Evolutionary conservation across 2,329 filamentous ascomycete species (phyloP), one percentile per base, ranked within the genome.

Genomic region (Mycogone perniciosa): DNA sequence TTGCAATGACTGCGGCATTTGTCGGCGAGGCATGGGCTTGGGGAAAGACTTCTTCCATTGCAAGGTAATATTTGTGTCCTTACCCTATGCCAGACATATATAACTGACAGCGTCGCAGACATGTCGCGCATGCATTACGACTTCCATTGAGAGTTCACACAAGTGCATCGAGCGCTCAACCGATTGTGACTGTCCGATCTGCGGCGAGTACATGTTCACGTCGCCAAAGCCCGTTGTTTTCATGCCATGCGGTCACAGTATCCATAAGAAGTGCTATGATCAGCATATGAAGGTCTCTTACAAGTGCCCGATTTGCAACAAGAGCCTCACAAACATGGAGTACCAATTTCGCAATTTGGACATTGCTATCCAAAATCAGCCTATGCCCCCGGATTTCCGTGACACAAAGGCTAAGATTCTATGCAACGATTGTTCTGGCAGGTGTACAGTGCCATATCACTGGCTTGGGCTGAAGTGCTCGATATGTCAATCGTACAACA

Each of bases 31-130:
- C 1, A 82, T 89, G 66, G 93, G 93, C 1, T 74, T 99, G 31
- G 92, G 93, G 4, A 97, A 96, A 65, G 93, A 99, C 65, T 99
- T 95, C 66, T 91, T 95, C 63, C 93, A 99, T 69, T 99, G 93
- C 86, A 95, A 96, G 81, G 89, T 92, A 67, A 71, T 60, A 29
- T 26, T 47, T 7, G 3, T 6, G 5, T 45, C 3, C 10, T 5
- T 31, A 13, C 33, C n/a, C 11, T 10, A 7, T 2, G 29, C 11
- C 13, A 11, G 5, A 9, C 2, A 10, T 37, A 8, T 9, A 41
- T 13, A 26, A 41, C 10, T 41, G 20, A 41, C 41, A 44, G 27
- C 10, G 13, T 37, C 29, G 9, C 57, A 90, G 85, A 91, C 84
- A 60, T 99, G 93, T 70, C 89, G 89, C 60, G 90, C 95, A 29